Evolutionary conservation across 1,284 basidiomycete species (phyloP), one percentile per base, ranked within the genome.

Genomic region (Ustilago vetiveriae): DNA sequence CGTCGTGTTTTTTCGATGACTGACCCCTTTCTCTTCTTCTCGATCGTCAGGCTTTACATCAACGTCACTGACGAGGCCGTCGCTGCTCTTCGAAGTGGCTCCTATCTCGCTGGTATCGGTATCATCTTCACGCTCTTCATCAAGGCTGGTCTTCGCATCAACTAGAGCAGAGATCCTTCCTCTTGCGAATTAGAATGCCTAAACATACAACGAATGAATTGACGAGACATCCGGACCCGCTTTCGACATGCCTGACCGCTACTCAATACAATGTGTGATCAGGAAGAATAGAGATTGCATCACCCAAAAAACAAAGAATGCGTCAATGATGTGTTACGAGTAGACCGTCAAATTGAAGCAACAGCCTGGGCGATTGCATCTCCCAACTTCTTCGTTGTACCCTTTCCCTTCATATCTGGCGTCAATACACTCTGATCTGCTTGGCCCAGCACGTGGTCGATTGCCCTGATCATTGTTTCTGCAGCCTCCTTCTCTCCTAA

Each of bases 401-500:
- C 70, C 3, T 49, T 48, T 0, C 70, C 70, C 54, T 68, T 68
- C 65, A 73, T 64, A 38, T 73, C 70, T 14, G 57, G 66, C 14
- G 66, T 73, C 4, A 73, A 47, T 21, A 56, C 50, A 4, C 23
- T 36, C 17, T 19, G 26, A 6, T 57, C 53, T 3, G 43, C 33
- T 5, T 30, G 16, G 10, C 66, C 70, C 24, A 73, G 37, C n/a
- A 74, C 85, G 13, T 67, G 77, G 67, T 87, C 86, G 48, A 88
- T 86, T 0, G 86, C 87, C 16, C 71, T 29, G 83, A 87, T 84
- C 74, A 88, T 76, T n/a, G 77, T 82, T 5, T 81, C 80, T 4
- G 86, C 86, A 0, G 86, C 87, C 30, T 85, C 83, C 48, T 82
- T 83, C 76, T 86, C 84, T 7, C 86, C 86, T 9, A 87, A 79